Conservation (phyloP, 2,329 filamentous ascomycete genomes). For the Venturia carpophila region DNA sequence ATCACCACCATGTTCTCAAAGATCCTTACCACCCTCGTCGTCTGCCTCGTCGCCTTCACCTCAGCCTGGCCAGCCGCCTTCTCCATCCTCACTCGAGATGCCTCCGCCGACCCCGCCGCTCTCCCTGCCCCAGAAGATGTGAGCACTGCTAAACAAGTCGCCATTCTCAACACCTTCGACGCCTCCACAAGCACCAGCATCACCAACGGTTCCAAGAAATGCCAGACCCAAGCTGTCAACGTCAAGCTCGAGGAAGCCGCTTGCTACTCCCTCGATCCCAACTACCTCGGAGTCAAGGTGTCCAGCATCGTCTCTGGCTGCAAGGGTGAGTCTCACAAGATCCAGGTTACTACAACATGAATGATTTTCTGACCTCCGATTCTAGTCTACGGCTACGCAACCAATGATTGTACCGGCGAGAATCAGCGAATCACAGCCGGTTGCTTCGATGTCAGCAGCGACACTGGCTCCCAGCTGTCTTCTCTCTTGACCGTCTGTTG, state of each 20-base stretch:
- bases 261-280: not conserved
- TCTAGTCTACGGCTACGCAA: constrained; percentile 4
- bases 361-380: not conserved
- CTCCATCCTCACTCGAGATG: not conserved
- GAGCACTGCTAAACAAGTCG: not conserved
- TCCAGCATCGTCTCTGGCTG: not conserved
- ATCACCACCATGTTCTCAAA: constrained; percentile 6
- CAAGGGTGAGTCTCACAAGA: not conserved
- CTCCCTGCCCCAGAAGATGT: not conserved
- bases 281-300: not conserved
- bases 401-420: not conserved
- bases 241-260: not conserved
- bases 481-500: not conserved
- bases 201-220: not conserved
- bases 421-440: not conserved
- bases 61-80: not conserved
- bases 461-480: not conserved
- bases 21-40: not conserved
- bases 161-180: not conserved
- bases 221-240: not conserved
- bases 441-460: constrained; percentile 9
- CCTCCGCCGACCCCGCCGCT: constrained; percentile 4
- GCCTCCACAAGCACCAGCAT: not conserved
- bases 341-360: not conserved
- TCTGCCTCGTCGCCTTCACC: not conserved